These are phyloP conservation scores for Cercospora berteroae DNA, from an alignment of 2,329 filamentous ascomycete species.

Conservation along the genomic window DNA sequence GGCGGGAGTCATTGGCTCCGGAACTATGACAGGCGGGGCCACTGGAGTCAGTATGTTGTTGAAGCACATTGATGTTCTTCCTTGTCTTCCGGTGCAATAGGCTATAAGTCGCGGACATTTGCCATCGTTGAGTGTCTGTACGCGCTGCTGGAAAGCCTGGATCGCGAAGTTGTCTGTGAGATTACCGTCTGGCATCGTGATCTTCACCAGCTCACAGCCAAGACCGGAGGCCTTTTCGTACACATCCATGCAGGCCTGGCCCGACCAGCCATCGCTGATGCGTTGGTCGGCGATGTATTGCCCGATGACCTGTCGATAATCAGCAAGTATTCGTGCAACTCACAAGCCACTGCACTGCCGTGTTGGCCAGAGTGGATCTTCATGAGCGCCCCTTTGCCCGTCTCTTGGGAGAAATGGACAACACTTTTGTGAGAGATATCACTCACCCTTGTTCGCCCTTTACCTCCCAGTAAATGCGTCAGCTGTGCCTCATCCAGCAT, in stretches of 20 bases:
- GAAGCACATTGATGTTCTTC: constrained; percentile 64
- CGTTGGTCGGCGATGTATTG: constrained; percentile 44
- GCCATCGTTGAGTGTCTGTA: constrained; percentile 34
- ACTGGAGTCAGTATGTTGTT: constrained; percentile 65
- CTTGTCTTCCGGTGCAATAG: constrained; percentile 60
- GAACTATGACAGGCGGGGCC: constrained; percentile 7
- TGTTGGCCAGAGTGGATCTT: background rate
- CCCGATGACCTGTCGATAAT: constrained; percentile 53
- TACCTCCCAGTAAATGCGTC: constrained; percentile 50
- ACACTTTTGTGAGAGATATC: background rate
- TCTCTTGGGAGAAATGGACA: background rate
- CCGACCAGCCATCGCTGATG: constrained; percentile 55
- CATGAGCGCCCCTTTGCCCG: background rate
- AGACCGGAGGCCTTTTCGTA: constrained; percentile 59
- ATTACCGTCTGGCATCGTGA: constrained; percentile 57
- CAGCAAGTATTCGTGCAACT: background rate
- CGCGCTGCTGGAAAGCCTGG: constrained; percentile 53
- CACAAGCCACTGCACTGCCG: background rate
- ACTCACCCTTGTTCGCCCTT: constrained; percentile 53
- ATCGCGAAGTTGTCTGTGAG: constrained; percentile 65
- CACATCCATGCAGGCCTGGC: constrained; percentile 54
- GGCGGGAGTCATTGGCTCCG: background rate
- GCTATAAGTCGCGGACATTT: constrained; percentile 31
- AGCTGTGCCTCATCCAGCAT: constrained; percentile 55
- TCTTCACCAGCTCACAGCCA: constrained; percentile 62